Conservation (phyloP, 441 rosid species). For the Macaranga tanarius region DNA sequence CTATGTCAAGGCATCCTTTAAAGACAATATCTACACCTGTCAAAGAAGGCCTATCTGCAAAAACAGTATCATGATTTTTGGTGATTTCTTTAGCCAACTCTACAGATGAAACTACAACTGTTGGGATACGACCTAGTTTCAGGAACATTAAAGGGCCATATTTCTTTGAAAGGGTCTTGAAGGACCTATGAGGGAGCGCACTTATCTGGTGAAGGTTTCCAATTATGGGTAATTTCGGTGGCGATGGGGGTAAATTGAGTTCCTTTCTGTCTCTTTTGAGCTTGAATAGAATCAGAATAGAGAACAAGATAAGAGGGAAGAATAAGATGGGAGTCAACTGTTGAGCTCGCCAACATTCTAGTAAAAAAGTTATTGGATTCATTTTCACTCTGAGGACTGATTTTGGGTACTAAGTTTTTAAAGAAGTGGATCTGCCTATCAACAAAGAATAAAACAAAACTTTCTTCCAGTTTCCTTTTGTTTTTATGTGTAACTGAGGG, state of each 20-base stretch:
- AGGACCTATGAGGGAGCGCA: slow-evolving; percentile 26
- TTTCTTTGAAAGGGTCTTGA: slow-evolving; percentile 24
- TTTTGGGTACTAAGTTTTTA: background rate
- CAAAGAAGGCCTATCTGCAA: slow-evolving; percentile 25
- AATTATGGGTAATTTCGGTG: slow-evolving; percentile 34
- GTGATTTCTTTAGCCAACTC: slow-evolving; percentile 32
- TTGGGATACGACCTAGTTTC: slow-evolving; percentile 26
- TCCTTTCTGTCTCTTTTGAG: slow-evolving; percentile 14
- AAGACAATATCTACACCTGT: slow-evolving; percentile 15
- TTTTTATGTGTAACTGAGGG: background rate
- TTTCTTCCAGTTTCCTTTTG: too few relatives aligned
- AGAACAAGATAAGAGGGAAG: background rate
- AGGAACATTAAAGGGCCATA: slow-evolving; percentile 42
- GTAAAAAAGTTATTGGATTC: background rate
- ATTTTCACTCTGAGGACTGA: background rate
- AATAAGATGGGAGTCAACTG: slow-evolving; percentile 8
- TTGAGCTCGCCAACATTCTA: background rate
- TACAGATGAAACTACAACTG: slow-evolving; percentile 35
- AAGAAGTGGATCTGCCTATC: too few relatives aligned
- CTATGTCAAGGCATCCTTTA: slow-evolving; percentile 23
- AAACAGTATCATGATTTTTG: slow-evolving; percentile 28
- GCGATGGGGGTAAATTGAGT: slow-evolving; percentile 43
- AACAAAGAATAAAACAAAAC: too few relatives aligned
- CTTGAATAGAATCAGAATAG: background rate
- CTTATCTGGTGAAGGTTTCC: slow-evolving; percentile 43